phyloP scores from a whole-genome alignment of 2,329 filamentous ascomycete genomes.

The Diplodia seriata region DNA sequence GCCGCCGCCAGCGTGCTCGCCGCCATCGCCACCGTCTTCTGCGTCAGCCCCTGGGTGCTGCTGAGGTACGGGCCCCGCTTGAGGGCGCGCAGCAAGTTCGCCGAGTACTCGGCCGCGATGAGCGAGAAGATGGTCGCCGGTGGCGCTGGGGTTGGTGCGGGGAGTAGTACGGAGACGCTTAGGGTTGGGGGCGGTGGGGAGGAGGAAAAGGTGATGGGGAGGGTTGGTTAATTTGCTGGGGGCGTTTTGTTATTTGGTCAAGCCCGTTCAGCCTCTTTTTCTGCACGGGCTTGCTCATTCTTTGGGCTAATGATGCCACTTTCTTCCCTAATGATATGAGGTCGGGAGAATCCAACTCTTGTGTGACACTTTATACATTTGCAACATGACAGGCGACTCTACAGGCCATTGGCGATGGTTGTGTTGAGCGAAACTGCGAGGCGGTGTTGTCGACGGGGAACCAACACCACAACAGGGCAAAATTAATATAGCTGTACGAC shows the following conservation, averaged over 20 bases:
- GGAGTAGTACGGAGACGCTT: constrained; percentile 7
- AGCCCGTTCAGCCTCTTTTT: too few relatives aligned
- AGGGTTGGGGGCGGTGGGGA: not conserved
- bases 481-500: not conserved
- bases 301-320: not conserved
- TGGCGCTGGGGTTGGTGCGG: not conserved
- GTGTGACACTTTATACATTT: not conserved
- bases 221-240: not conserved
- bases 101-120: constrained; percentile 25
- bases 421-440: not conserved
- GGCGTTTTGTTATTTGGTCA: not conserved
- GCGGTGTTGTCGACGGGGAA: not conserved
- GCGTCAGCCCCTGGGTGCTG: constrained; percentile 32
- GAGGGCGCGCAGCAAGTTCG: constrained; percentile 35
- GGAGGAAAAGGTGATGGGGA: not conserved
- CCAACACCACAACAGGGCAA: not conserved
- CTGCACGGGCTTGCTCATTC: too few relatives aligned
- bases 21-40: constrained; percentile 25
- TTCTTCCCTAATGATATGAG: not conserved
- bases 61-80: constrained; percentile 34
- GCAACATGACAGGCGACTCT: too few relatives aligned
- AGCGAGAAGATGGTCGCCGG: constrained; percentile 8
- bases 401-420: too few relatives aligned
- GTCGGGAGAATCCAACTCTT: not conserved
- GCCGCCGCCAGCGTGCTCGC: constrained; percentile 18